Percentiles rank a stretch among this genome's conserved stretches.
phyloP scores from a whole-genome alignment of 2,329 filamentous ascomycete genomes.

The Sarocladium kiliense region DNA sequence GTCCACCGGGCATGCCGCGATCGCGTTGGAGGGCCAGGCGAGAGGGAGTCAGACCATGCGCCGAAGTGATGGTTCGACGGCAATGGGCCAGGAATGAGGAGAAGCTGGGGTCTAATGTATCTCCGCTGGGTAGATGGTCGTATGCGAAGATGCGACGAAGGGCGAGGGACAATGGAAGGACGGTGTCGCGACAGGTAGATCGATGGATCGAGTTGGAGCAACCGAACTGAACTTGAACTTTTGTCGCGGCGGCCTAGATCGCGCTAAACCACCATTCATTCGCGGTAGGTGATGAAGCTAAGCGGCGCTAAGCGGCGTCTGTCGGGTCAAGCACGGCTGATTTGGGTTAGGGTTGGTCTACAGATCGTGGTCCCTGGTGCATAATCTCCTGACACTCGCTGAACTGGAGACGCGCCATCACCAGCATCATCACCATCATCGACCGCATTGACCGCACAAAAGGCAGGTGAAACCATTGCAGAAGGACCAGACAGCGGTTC shows the following conservation, averaged over 20 bases:
- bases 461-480: not conserved
- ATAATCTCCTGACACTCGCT: not conserved
- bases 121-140: not conserved
- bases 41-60: conserved; percentile 10
- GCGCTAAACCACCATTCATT: not conserved
- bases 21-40: conserved; percentile 8
- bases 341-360: not conserved
- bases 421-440: not conserved
- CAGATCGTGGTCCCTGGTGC: not conserved
- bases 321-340: not conserved
- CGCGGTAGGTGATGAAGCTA: not conserved
- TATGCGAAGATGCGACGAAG: not conserved
- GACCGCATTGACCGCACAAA: too few species aligned
- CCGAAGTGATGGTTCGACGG: not conserved
- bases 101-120: not conserved
- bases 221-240: not conserved
- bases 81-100: not conserved
- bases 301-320: not conserved
- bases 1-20: conserved; percentile 22
- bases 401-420: not conserved
- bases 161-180: not conserved
- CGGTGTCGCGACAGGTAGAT: not conserved
- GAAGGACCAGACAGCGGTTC: not conserved
- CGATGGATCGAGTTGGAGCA: not conserved
- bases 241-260: not conserved